These are phyloP conservation scores for Helichrysum umbraculigerum DNA, from an alignment of 129 eudicot genomes.

Conservation along the genomic window DNA sequence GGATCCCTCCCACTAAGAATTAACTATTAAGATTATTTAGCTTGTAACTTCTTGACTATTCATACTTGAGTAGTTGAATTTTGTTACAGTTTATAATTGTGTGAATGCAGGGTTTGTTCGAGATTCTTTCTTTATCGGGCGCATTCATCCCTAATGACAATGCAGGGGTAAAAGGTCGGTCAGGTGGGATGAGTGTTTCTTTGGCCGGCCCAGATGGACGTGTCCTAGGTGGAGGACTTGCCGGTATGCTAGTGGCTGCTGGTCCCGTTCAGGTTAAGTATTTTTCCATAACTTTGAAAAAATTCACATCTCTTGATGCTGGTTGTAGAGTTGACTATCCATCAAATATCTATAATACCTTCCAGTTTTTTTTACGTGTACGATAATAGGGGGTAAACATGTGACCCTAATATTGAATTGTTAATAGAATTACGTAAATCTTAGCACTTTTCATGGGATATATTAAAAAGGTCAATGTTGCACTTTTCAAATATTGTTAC, in stretches of 20 bases:
- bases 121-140: conserved; percentile 77
- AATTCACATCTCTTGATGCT: not conserved
- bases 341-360: not conserved
- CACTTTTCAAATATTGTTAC: not conserved
- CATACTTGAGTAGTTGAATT: not conserved
- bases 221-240: conserved; percentile 87
- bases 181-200: conserved; percentile 96
- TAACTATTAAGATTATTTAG: not conserved
- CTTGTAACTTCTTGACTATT: not conserved
- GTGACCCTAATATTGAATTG: not conserved
- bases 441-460: not conserved
- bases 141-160: conserved; percentile 68
- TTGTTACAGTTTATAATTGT: not conserved
- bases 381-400: not conserved
- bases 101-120: conserved; percentile 76
- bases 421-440: not conserved
- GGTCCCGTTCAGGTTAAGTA: conserved; percentile 80
- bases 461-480: not conserved
- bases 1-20: no score
- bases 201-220: conserved; percentile 90
- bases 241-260: conserved; percentile 83
- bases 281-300: not conserved
- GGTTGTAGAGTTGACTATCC: not conserved
- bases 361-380: not conserved
- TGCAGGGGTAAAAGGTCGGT: conserved; percentile 61